phyloP scores from a whole-genome alignment of 192 early-diverging fungal species.

The Coemansia sp. region DNA sequence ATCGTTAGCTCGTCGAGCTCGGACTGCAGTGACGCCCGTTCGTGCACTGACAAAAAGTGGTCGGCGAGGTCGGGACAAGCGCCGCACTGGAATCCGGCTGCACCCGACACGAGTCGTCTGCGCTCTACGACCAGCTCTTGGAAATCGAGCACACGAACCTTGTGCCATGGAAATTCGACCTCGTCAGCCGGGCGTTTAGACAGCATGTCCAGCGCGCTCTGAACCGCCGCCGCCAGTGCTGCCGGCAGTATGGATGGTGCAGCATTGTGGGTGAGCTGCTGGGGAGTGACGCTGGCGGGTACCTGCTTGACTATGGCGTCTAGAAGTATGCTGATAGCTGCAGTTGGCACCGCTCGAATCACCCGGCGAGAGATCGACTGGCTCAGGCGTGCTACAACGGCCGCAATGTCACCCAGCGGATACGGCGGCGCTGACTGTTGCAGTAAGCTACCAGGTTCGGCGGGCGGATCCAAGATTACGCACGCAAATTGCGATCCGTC shows the following conservation, averaged over 20 bases:
- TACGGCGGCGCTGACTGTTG: slow-evolving; percentile 16
- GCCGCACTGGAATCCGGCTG: slow-evolving; percentile 30
- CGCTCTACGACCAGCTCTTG: slow-evolving; percentile 68
- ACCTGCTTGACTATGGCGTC: slow-evolving; percentile 24
- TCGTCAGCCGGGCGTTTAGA: slow-evolving; percentile 21
- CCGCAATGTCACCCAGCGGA: slow-evolving; percentile 17
- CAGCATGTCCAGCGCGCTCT: slow-evolving; percentile 24
- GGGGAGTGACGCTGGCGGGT: neutral
- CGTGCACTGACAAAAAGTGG: slow-evolving; percentile 57
- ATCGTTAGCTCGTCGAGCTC: slow-evolving; percentile 72
- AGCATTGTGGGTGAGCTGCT: slow-evolving; percentile 10
- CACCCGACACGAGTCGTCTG: slow-evolving; percentile 41
- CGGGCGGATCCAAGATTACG: slow-evolving; percentile 25
- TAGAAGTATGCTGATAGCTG: slow-evolving; percentile 22
- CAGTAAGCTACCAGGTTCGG: neutral
- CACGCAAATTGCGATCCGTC: slow-evolving; percentile 43
- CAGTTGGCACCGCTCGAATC: slow-evolving; percentile 7
- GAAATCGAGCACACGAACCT: slow-evolving; percentile 85
- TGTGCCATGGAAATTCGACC: slow-evolving; percentile 76
- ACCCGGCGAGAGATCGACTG: slow-evolving; percentile 11
- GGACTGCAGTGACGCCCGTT: slow-evolving; percentile 58
- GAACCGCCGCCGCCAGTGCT: slow-evolving; percentile 47
- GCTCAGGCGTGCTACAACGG: slow-evolving; percentile 4
- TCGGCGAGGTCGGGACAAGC: slow-evolving; percentile 34
- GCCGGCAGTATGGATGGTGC: slow-evolving; percentile 3